A percentile compares a stretch with the other conserved stretches of the same genome.
These are phyloP conservation scores for Sugiyamaella xylanicola DNA, from an alignment of 1,139 yeast genomes.

Conservation along the genomic window DNA sequence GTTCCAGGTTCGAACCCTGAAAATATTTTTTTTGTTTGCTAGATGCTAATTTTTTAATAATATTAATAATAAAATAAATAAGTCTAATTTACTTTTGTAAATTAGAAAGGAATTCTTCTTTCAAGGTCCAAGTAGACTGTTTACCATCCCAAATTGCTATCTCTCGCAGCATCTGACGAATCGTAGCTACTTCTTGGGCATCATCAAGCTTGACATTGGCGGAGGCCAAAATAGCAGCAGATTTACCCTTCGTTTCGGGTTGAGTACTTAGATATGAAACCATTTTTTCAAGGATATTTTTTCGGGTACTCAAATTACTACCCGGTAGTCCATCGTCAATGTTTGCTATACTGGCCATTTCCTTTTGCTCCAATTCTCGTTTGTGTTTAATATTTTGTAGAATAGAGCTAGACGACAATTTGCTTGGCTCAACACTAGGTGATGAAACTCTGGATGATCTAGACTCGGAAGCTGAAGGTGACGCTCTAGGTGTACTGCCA, in stretches of 20 bases:
- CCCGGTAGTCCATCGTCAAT: conserved; percentile 20
- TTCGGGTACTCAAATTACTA: conserved; percentile 24
- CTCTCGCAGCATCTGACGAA: conserved; percentile 68
- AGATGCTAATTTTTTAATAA: neutral
- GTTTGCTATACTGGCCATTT: conserved; percentile 29
- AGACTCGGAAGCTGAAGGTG: conserved; percentile 9
- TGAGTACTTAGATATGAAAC: conserved; percentile 39
- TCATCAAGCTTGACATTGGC: conserved; percentile 52
- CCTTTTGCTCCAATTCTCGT: conserved; percentile 36
- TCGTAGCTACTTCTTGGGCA: conserved; percentile 59
- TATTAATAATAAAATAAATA: neutral
- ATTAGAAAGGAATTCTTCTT: conserved; percentile 50
- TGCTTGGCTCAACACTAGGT: conserved; percentile 26
- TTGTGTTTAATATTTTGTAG: conserved; percentile 35
- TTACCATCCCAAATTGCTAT: conserved; percentile 68
- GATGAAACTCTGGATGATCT: neutral
- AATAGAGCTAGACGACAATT: conserved; percentile 34
- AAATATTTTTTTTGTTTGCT: neutral
- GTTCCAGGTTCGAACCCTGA: neutral
- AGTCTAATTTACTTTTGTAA: neutral
- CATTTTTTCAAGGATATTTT: conserved; percentile 37
- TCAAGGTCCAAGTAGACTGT: conserved; percentile 64
- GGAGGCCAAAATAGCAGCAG: conserved; percentile 59
- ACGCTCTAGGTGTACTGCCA: neutral
- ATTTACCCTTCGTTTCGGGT: conserved; percentile 41